Conservation (phyloP, 108 stramenopile species). For the Stephanodiscus minutulus region DNA sequence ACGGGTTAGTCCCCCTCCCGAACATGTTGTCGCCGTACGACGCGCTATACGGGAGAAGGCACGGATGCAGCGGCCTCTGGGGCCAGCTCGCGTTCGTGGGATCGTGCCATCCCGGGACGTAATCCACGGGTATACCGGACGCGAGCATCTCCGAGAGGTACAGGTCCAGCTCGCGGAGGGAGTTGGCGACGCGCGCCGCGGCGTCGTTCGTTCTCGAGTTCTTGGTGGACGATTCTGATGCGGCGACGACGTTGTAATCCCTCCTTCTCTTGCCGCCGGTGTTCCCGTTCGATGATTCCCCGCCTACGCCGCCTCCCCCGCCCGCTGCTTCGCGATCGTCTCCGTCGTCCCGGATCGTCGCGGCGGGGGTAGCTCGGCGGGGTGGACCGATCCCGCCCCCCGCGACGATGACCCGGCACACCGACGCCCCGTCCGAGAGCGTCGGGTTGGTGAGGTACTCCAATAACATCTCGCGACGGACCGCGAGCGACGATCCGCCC, state of each 20-base stretch:
- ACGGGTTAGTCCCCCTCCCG: slow-evolving; percentile 77
- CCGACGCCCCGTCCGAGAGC: slow-evolving; percentile 47
- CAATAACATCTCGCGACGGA: slow-evolving; percentile 76
- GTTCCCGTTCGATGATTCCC: neutral
- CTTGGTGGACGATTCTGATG: slow-evolving; percentile 13
- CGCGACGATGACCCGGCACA: slow-evolving; percentile 71
- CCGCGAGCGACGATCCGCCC: slow-evolving; percentile 51
- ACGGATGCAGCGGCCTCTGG: slow-evolving; percentile 78
- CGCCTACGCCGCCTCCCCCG: neutral
- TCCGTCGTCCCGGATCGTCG: too few species aligned
- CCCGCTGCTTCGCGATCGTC: too few species aligned
- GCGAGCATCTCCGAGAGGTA: slow-evolving; percentile 59
- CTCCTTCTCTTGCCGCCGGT: slow-evolving; percentile 10
- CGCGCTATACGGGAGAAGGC: slow-evolving; percentile 66
- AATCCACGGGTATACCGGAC: slow-evolving; percentile 73
- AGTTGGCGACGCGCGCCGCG: slow-evolving; percentile 15
- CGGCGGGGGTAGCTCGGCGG: neutral
- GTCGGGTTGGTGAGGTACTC: slow-evolving; percentile 70
- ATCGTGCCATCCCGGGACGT: slow-evolving; percentile 78
- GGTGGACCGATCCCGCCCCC: slow-evolving; percentile 56
- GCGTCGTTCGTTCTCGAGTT: slow-evolving; percentile 20
- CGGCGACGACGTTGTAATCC: slow-evolving; percentile 20
- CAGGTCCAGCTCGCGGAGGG: slow-evolving; percentile 61
- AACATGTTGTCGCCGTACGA: slow-evolving; percentile 45
- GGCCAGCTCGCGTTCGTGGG: slow-evolving; percentile 90